These are phyloP conservation scores for Rhizophora mangle DNA, from an alignment of 345 rosid species.

Conservation along the genomic window DNA sequence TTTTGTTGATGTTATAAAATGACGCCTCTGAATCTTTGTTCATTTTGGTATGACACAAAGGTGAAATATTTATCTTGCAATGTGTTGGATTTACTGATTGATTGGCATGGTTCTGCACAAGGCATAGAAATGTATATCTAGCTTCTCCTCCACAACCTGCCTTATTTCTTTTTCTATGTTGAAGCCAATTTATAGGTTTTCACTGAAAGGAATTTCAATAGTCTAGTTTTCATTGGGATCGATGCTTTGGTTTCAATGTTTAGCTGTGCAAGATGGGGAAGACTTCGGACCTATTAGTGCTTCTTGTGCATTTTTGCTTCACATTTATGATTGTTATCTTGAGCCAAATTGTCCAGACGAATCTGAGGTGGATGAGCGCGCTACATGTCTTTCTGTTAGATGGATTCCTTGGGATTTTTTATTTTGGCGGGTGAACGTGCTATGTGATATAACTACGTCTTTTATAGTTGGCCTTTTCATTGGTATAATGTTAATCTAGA, in stretches of 20 bases:
- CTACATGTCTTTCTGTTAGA: too few species aligned
- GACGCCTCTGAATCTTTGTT: not conserved
- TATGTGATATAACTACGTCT: not conserved
- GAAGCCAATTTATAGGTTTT: not conserved
- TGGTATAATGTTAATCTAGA: not conserved
- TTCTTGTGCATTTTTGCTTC: too few species aligned
- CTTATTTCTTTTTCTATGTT: not conserved
- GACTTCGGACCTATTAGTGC: too few species aligned
- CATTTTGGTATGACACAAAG: not conserved
- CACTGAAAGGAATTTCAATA: too few species aligned
- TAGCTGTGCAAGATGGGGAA: too few species aligned
- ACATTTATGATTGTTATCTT: too few species aligned
- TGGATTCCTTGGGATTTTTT: too few species aligned
- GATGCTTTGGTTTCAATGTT: too few species aligned
- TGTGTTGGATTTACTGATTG: not conserved
- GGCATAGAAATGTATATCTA: not conserved
- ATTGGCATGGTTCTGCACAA: not conserved
- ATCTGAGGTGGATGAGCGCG: too few species aligned
- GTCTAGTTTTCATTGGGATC: too few species aligned
- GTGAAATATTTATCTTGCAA: not conserved
- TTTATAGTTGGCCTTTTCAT: not conserved
- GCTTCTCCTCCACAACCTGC: not conserved
- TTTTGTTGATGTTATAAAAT: not conserved
- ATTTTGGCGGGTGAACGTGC: too few species aligned
- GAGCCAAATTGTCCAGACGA: too few species aligned